A percentile compares a stretch with the other conserved stretches of the same genome.
Evolutionary conservation across 2,329 filamentous ascomycete genomes (phyloP).

Genomic region (Calycina herbarum): DNA sequence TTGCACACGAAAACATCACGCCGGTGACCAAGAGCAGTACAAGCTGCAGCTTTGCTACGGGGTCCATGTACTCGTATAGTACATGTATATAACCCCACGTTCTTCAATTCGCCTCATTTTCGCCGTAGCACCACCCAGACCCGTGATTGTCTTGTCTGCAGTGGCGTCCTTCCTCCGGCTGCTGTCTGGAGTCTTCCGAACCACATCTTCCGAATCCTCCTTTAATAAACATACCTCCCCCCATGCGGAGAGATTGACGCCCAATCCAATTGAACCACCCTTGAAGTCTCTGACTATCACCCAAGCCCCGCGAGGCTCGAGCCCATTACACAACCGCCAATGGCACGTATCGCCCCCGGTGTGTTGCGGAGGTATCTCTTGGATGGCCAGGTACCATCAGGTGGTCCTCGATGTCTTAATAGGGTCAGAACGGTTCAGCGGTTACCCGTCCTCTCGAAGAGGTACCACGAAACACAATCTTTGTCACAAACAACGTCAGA

Average conservation of each 20-base stretch:
- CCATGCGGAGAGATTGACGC: background rate
- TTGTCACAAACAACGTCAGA: constrained; percentile 19
- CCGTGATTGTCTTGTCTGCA: constrained; percentile 20
- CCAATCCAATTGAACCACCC: constrained; percentile 15
- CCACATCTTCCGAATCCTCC: background rate
- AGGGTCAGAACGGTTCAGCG: constrained; percentile 10
- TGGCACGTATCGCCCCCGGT: constrained; percentile 31
- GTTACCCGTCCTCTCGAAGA: constrained; percentile 1
- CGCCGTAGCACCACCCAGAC: background rate
- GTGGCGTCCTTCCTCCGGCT: background rate
- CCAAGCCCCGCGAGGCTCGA: constrained; percentile 7
- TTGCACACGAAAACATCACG: background rate
- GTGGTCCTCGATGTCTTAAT: constrained; percentile 30
- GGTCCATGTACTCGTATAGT: constrained; percentile 8
- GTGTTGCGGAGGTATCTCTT: constrained; percentile 37
- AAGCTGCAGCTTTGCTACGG: constrained; percentile 6
- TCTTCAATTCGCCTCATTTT: constrained; percentile 21
- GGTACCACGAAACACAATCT: constrained; percentile 15
- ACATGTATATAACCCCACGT: constrained; percentile 13
- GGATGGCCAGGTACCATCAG: constrained; percentile 30
- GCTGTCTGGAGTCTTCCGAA: background rate
- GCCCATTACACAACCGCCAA: constrained; percentile 16
- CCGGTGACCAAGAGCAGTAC: background rate
- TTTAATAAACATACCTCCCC: background rate
- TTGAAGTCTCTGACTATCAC: background rate